Evolutionary conservation across 2,329 filamentous ascomycete species (phyloP), one percentile per base, ranked within the genome.

Genomic region (Pezicula radicicola): DNA sequence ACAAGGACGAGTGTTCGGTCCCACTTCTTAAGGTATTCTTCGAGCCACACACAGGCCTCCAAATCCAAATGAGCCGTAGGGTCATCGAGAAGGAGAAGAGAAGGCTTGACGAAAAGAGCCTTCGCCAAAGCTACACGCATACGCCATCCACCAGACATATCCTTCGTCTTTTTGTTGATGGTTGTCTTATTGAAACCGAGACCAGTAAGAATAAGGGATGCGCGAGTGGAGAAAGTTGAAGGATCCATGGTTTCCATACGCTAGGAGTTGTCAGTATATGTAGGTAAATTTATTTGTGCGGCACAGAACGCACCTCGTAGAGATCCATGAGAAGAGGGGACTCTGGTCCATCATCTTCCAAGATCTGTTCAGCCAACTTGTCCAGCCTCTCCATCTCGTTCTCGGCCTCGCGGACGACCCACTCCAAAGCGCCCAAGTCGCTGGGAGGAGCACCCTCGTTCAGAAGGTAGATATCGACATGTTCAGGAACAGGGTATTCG

Each of bases 21-120:
- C 94, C 94, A 99, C 80, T 97, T 97, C 85, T 97, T 97, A 66
- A 99, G 75, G 76, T 99, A 99, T 77, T 99, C 94, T 77, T 99
- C 95, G 54, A 99, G 80, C 94, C 94, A 99, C 85, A 99, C 94
- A 70, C 94, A 99, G 63, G 95, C 94, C 75, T 99, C 94, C 65
- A 99, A 83, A 80, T 99, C 94, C 84, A 99, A 89, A 84, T 99
- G 94, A 68, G 94, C 94, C 60, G 94, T 99, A 41, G 94, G 94
- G 78, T 99, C 94, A 71, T 99, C 94, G 66, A 99, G 91, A 61
- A 99, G 83, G 47, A 99, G 85, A 52, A 99, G 81, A 16, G 91
- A 94, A 35, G 95, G 94, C 83, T 95, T 96, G 76, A 99, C 93
- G 79, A 99, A 99, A 49, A 99, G 87, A 52, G 94, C 94, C 81